A percentile compares a stretch with the other conserved stretches of the same genome.
phyloP scores from a whole-genome alignment of 805 yeast genomes.

The Zygosaccharomyces siamensis region DNA sequence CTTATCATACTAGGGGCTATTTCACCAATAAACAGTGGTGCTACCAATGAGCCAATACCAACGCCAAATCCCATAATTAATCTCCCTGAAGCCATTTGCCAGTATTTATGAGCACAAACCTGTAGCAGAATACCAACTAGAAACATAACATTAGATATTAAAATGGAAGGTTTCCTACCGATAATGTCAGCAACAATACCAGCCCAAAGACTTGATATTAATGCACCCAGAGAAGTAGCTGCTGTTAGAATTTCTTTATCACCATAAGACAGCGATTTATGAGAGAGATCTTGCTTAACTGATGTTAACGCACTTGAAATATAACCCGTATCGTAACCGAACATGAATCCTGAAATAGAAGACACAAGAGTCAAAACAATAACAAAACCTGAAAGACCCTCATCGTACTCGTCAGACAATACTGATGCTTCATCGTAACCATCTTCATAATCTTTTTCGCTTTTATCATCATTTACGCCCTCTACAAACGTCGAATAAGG shows the following conservation, averaged over 20 bases:
- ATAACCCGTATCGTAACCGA: slow-evolving; percentile 97
- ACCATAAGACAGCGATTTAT: slow-evolving; percentile 57
- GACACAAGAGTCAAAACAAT: slow-evolving; percentile 66
- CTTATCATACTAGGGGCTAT: slow-evolving; percentile 88
- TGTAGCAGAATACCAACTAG: slow-evolving; percentile 82
- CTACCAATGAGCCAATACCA: slow-evolving; percentile 87
- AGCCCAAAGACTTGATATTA: slow-evolving; percentile 70
- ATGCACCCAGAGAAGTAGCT: slow-evolving; percentile 91
- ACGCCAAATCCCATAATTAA: slow-evolving; percentile 95
- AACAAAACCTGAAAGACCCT: slow-evolving; percentile 58
- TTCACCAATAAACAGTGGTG: slow-evolving; percentile 91
- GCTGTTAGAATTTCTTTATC: slow-evolving; percentile 88
- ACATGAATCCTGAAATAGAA: slow-evolving; percentile 92
- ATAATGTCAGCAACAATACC: slow-evolving; percentile 77
- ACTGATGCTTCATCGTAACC: slow-evolving; percentile 48
- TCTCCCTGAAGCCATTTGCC: slow-evolving; percentile 92
- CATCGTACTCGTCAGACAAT: slow-evolving; percentile 40
- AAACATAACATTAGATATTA: slow-evolving; percentile 78
- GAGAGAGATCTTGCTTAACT: slow-evolving; percentile 69
- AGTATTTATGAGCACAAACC: slow-evolving; percentile 70
- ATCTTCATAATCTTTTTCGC: slow-evolving; percentile 28
- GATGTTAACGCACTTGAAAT: slow-evolving; percentile 90
- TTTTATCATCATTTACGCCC: slow-evolving; percentile 9
- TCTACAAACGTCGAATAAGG: slow-evolving; percentile 8
- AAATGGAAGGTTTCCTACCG: slow-evolving; percentile 81